Evolutionary conservation across 495 filamentous ascomycete genomes (phyloP).

Genomic region (Lophiostoma macrostomum): DNA sequence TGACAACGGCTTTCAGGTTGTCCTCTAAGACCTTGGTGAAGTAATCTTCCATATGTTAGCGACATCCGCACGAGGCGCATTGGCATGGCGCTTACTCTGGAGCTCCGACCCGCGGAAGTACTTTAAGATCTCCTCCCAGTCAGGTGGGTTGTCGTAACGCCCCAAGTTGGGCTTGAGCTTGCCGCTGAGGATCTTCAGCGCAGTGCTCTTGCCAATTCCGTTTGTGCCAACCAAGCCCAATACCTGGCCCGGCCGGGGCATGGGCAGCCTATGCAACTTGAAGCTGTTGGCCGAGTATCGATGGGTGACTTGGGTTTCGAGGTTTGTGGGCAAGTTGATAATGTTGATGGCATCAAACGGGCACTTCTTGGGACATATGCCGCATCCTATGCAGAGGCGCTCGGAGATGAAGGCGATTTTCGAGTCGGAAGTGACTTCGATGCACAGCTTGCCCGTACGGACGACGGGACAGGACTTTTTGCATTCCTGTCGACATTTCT

Average conservation of each 20-base stretch:
- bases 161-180: constrained; percentile 98
- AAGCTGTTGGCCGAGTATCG: constrained; percentile 99
- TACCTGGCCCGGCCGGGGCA: constrained; percentile 94
- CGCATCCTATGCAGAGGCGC: constrained; percentile 90
- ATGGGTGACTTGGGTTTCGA: constrained; percentile 95
- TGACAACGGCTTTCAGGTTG: constrained; percentile 92
- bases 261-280: constrained; percentile 95
- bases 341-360: constrained; percentile 99
- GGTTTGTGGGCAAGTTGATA: constrained; percentile 98
- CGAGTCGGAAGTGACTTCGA: constrained; percentile 84
- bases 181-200: constrained; percentile 94
- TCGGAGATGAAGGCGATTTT: constrained; percentile 99
- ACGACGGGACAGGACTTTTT: constrained; percentile 99
- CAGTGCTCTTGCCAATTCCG: constrained; percentile 99
- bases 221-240: constrained; percentile 96
- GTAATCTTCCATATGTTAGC: constrained; percentile 63
- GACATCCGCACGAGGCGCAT: not conserved
- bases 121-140: constrained; percentile 98
- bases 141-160: constrained; percentile 89
- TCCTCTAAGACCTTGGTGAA: constrained; percentile 98
- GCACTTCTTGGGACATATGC: constrained; percentile 99
- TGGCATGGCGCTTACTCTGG: constrained; percentile 65
- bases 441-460: constrained; percentile 93
- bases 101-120: constrained; percentile 96
- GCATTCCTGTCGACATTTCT: constrained; percentile 98